Conservation (phyloP, 2,329 filamentous ascomycete genomes). For the Rutstroemia sp. region DNA sequence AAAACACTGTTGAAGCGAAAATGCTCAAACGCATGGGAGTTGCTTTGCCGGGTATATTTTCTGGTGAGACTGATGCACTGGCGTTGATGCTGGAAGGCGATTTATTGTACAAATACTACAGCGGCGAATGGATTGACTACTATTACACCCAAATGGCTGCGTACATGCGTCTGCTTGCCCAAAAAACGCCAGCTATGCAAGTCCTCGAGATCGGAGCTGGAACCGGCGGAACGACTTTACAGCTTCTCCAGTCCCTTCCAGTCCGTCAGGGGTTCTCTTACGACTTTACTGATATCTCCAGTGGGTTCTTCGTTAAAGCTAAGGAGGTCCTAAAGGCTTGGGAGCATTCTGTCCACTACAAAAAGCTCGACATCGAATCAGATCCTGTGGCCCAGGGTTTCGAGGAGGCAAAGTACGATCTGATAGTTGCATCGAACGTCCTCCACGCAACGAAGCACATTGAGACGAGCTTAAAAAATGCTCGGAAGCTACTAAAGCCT, state of each 20-base stretch:
- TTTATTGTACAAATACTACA: neutral
- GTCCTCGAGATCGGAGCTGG: slow-evolving; percentile 23
- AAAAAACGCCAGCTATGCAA: slow-evolving; percentile 23
- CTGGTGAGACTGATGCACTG: neutral
- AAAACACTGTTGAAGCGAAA: neutral
- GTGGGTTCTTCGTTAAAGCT: neutral
- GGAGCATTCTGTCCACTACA: neutral
- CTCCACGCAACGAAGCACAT: slow-evolving; percentile 22
- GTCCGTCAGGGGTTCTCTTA: neutral
- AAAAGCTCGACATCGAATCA: slow-evolving; percentile 28
- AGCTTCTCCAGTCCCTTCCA: neutral
- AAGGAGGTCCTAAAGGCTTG: neutral
- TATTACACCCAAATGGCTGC: neutral
- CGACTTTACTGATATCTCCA: slow-evolving; percentile 1
- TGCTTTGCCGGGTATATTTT: neutral
- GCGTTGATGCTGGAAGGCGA: neutral
- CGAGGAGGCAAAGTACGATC: slow-evolving; percentile 23
- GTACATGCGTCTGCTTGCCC: slow-evolving; percentile 2
- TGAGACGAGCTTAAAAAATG: slow-evolving; percentile 18
- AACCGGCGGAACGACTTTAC: neutral
- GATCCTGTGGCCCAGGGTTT: slow-evolving; percentile 30
- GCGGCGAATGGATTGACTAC: neutral
- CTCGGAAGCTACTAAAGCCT: slow-evolving; percentile 26
- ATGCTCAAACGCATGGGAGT: neutral
- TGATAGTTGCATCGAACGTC: slow-evolving; percentile 21